Evolutionary conservation across 179 eudicot species (phyloP), one percentile per base, ranked within the genome.

Genomic region (Patellifolia procumbens): DNA sequence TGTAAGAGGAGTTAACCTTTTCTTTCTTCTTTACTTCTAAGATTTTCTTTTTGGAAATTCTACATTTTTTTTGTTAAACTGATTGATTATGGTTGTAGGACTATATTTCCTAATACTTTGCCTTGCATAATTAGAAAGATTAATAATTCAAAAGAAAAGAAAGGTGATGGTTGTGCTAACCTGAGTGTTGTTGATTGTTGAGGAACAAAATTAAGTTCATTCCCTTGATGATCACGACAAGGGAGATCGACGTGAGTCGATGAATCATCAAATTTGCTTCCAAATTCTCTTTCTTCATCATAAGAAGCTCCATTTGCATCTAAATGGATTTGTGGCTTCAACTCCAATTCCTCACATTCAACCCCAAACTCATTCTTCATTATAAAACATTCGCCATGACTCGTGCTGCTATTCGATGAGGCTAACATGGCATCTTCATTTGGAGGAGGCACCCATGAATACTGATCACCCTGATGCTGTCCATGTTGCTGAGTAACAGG

Each of bases 371-470:
- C 81, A 52, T 59, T 69, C 74, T 75, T 81, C n/a, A 69, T 75
- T 26, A 78, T 66, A 2, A 68, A 81, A 26, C 78, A 64, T 8
- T 81, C 68, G 7, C 73, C 74, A 39, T 77, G 76, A 12, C 67
- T 81, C 20, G 79, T 81, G 28, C 83, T 72, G 56, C 77, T 81
- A 46, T 80, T 83, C 3, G 85, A 74, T 45, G 85, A 72, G 7
- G 76, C 76, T 74, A 79, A 75, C 48, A 74, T 73, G 0, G 76
- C 60, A 4, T 80, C 82, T 20, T 80, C 81, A 28, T 81, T 82
- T 56, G 79, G 26, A 34, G 52, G 58, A 70, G 43, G 43, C 58
- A 70, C 70, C 86, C 84, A 81, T 0, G 84, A 66, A 65, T 74
- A 78, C 55, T 78, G 84, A 46, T 80, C 76, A 12, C 51, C 74